These are phyloP conservation scores for Lepidium didymum DNA, from an alignment of 345 rosid species.

Conservation along the genomic window DNA sequence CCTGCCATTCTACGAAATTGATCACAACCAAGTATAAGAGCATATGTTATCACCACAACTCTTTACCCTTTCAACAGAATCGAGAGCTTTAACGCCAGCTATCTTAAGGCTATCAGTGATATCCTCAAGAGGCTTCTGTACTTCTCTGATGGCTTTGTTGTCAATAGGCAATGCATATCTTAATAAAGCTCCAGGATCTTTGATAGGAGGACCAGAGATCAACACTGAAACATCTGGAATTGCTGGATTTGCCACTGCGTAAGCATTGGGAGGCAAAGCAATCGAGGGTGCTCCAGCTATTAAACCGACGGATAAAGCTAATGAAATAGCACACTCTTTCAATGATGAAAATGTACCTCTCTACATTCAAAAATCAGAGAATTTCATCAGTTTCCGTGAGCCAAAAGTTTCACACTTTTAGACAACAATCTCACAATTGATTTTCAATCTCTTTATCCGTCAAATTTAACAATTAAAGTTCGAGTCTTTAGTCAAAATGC, in stretches of 20 bases:
- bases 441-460: not conserved
- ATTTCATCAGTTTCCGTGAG: not conserved
- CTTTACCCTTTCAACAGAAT: constrained; percentile 85
- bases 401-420: not conserved
- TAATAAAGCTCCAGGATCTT: constrained; percentile 80
- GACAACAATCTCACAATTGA: not conserved
- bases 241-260: constrained; percentile 44
- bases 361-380: constrained; percentile 33
- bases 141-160: constrained; percentile 87
- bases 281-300: constrained; percentile 49
- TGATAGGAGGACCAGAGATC: constrained; percentile 94
- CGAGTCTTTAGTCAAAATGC: not conserved
- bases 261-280: constrained; percentile 36
- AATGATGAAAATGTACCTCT: constrained; percentile 41
- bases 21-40: not conserved
- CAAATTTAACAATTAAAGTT: not conserved
- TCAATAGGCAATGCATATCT: constrained; percentile 87
- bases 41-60: not conserved
- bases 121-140: constrained; percentile 93
- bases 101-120: constrained; percentile 87
- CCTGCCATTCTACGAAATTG: not conserved
- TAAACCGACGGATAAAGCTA: constrained; percentile 66
- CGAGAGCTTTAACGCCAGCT: constrained; percentile 84
- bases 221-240: constrained; percentile 71
- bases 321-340: constrained; percentile 75